A percentile compares a stretch with the other conserved stretches of the same genome.
phyloP scores from a whole-genome alignment of 108 stramenopile genomes.

The Nitzschia putrida region DNA sequence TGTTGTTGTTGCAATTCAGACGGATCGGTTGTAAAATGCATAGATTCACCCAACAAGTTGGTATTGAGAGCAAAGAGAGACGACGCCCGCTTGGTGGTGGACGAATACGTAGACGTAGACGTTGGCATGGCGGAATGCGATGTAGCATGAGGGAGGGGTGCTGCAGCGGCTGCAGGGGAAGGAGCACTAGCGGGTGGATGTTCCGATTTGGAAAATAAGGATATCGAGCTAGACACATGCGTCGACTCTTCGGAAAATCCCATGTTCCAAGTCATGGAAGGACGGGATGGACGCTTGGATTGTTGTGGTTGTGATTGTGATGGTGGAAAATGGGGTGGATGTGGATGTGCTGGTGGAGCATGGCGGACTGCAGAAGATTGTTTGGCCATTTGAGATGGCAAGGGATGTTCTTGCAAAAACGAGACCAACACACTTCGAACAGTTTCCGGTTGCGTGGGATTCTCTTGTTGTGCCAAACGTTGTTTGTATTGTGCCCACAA shows the following conservation, averaged over 20 bases:
- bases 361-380: too few relatives aligned
- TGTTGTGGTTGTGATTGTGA: not conserved
- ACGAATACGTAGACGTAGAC: too few relatives aligned
- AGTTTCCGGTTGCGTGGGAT: conserved; percentile 22
- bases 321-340: too few relatives aligned
- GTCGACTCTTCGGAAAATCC: conserved; percentile 18
- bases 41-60: conserved; percentile 5
- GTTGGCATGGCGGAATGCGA: too few relatives aligned
- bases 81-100: not conserved
- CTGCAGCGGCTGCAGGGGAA: too few relatives aligned
- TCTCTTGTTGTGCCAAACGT: conserved; percentile 3
- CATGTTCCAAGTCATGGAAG: conserved; percentile 5
- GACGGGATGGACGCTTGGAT: not conserved
- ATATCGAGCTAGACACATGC: not conserved
- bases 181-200: too few relatives aligned
- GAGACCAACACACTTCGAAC: conserved; percentile 9
- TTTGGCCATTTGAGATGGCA: not conserved
- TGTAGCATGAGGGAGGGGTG: too few relatives aligned
- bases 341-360: too few relatives aligned
- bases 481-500: conserved; percentile 21
- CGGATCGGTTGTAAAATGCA: not conserved
- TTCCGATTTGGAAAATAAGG: too few relatives aligned
- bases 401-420: conserved; percentile 5
- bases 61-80: conserved; percentile 16
- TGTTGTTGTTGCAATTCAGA: not conserved